Percentiles rank a stretch among this genome's conserved stretches.
Evolutionary conservation across 2,329 filamentous ascomycete species (phyloP).

Genomic region (Colletotrichum abscissum): DNA sequence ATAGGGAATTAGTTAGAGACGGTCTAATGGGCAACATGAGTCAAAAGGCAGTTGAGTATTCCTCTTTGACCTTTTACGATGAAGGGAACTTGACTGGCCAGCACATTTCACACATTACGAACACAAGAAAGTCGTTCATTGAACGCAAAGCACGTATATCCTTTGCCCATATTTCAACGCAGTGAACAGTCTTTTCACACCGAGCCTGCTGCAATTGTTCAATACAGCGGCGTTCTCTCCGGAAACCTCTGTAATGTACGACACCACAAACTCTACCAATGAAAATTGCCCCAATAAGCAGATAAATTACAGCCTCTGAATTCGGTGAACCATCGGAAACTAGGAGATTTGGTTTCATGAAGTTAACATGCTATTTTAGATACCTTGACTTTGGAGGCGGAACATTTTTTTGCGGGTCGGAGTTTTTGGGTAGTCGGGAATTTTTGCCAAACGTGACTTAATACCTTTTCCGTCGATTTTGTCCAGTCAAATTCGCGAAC

Average conservation of each 20-base stretch:
- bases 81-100: too few relatives aligned
- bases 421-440: constrained; percentile 7
- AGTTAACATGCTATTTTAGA: not conserved
- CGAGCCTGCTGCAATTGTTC: too few relatives aligned
- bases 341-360: not conserved
- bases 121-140: not conserved
- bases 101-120: not conserved
- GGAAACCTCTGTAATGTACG: too few relatives aligned
- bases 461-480: constrained; percentile 10
- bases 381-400: not conserved
- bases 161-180: not conserved
- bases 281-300: not conserved
- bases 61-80: too few relatives aligned
- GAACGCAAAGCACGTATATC: not conserved
- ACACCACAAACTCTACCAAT: not conserved
- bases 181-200: too few relatives aligned
- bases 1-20: too few relatives aligned
- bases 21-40: not conserved
- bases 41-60: not conserved
- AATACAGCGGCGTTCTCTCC: not conserved
- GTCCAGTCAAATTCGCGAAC: not conserved
- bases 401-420: not conserved
- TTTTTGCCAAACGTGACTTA: constrained; percentile 30
- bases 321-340: constrained; percentile 11
- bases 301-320: too few relatives aligned